Conservation (phyloP, 2,329 filamentous ascomycete species). For the Cyphellophora europaea region DNA sequence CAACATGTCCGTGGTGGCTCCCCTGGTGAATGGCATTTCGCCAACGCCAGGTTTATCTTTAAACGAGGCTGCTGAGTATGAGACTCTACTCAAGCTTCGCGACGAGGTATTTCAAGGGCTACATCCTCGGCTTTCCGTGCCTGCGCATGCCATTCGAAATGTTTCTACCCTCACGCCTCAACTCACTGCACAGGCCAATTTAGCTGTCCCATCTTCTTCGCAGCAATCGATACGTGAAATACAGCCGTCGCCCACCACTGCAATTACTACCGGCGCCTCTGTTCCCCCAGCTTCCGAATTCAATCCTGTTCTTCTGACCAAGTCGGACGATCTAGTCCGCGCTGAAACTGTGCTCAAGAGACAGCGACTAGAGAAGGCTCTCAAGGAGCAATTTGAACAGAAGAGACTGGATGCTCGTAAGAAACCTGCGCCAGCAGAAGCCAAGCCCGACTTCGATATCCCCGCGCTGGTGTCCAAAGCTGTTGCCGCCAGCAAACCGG, state of each 20-base stretch:
- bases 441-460: conserved; percentile 58
- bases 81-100: conserved; percentile 70
- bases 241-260: conserved; percentile 17
- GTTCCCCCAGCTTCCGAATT: conserved; percentile 52
- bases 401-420: conserved; percentile 40
- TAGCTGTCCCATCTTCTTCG: conserved; percentile 4
- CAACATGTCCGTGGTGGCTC: conserved; percentile 15
- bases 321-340: conserved; percentile 74
- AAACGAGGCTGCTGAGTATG: conserved; percentile 59
- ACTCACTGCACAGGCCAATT: conserved; percentile 6
- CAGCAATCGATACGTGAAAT: conserved; percentile 12
- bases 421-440: conserved; percentile 41
- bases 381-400: conserved; percentile 71
- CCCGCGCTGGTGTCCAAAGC: conserved; percentile 64
- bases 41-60: conserved; percentile 28
- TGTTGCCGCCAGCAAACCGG: conserved; percentile 60
- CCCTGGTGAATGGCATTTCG: conserved; percentile 20
- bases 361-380: conserved; percentile 65
- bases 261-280: conserved; percentile 15
- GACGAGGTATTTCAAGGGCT: conserved; percentile 72
- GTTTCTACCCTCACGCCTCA: conserved; percentile 25
- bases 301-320: conserved; percentile 74
- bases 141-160: conserved; percentile 41
- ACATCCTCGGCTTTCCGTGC: conserved; percentile 47
- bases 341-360: conserved; percentile 74